A percentile compares a stretch with the other conserved stretches of the same genome.
Conservation (phyloP, 106 monocot species). For the Narthecium ossifragum region DNA sequence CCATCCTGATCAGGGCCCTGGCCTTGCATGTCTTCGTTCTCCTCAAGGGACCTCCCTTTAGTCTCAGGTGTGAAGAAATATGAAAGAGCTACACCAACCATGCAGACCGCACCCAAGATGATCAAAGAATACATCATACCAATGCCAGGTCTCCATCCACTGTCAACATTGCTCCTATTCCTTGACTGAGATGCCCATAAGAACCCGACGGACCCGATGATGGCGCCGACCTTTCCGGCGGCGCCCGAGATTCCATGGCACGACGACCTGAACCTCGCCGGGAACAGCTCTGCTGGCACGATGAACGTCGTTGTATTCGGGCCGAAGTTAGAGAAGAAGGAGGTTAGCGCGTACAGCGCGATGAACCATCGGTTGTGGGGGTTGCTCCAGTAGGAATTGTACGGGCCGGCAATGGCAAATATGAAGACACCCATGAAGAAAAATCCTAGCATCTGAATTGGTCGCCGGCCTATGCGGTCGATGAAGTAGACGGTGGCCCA, state of each 20-base stretch:
- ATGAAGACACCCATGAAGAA: slow-evolving; percentile 47
- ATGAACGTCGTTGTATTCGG: slow-evolving; percentile 51
- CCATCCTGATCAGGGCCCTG: too few relatives aligned
- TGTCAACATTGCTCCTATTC: neutral
- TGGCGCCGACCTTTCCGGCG: slow-evolving; percentile 32
- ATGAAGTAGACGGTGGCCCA: slow-evolving; percentile 38
- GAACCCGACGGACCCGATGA: slow-evolving; percentile 17
- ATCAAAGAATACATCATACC: slow-evolving; percentile 30
- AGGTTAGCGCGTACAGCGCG: slow-evolving; percentile 16
- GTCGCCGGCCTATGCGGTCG: slow-evolving; percentile 40
- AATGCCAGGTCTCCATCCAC: slow-evolving; percentile 16
- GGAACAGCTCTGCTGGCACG: slow-evolving; percentile 51
- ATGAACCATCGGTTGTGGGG: neutral
- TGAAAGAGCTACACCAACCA: slow-evolving; percentile 19
- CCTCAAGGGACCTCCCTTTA: slow-evolving; percentile 31
- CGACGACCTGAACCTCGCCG: slow-evolving; percentile 44
- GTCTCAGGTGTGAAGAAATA: slow-evolving; percentile 35
- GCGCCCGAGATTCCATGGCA: slow-evolving; percentile 51
- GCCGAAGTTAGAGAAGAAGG: slow-evolving; percentile 46
- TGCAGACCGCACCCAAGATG: slow-evolving; percentile 20
- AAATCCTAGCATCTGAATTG: slow-evolving; percentile 40
- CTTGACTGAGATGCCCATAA: too few relatives aligned
- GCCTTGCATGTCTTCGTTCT: too few relatives aligned
- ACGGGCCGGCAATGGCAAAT: slow-evolving; percentile 28
- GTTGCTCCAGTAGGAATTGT: slow-evolving; percentile 6